Evolutionary conservation across 2,329 filamentous ascomycete genomes (phyloP).

Genomic region (Penicillium sp.): DNA sequence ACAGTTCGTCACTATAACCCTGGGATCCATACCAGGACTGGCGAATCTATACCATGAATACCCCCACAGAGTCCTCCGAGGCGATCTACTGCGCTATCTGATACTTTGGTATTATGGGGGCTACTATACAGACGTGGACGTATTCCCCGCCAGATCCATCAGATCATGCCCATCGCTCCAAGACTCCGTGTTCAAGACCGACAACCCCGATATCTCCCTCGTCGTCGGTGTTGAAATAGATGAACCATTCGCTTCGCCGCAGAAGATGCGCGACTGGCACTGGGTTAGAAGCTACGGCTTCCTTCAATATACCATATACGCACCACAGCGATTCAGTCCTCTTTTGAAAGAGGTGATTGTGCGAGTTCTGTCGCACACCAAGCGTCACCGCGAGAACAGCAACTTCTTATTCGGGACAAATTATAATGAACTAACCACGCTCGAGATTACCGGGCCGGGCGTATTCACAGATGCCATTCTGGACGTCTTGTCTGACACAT

Average conservation of each 20-base stretch:
- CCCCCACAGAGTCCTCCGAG: slow-evolving; percentile 46
- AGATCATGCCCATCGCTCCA: slow-evolving; percentile 26
- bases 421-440: slow-evolving; percentile 26
- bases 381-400: slow-evolving; percentile 20
- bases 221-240: slow-evolving; percentile 35
- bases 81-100: slow-evolving; percentile 45
- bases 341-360: slow-evolving; percentile 30
- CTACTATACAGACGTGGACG: slow-evolving; percentile 34
- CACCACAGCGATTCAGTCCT: slow-evolving; percentile 33
- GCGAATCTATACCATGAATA: slow-evolving; percentile 27
- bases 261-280: slow-evolving; percentile 31
- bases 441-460: slow-evolving; percentile 33
- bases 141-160: slow-evolving; percentile 27
- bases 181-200: slow-evolving; percentile 13
- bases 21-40: slow-evolving; percentile 27
- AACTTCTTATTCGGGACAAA: slow-evolving; percentile 9
- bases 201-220: slow-evolving; percentile 26
- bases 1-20: slow-evolving; percentile 22
- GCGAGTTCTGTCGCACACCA: slow-evolving; percentile 30
- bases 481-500: slow-evolving; percentile 26
- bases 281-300: slow-evolving; percentile 34
- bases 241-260: slow-evolving; percentile 31
- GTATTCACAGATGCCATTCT: slow-evolving; percentile 34
- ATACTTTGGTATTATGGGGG: slow-evolving; percentile 36
- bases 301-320: slow-evolving; percentile 35